These are phyloP conservation scores for Rhodotorula sp. DNA, from an alignment of 1,284 basidiomycete genomes.

Conservation along the genomic window DNA sequence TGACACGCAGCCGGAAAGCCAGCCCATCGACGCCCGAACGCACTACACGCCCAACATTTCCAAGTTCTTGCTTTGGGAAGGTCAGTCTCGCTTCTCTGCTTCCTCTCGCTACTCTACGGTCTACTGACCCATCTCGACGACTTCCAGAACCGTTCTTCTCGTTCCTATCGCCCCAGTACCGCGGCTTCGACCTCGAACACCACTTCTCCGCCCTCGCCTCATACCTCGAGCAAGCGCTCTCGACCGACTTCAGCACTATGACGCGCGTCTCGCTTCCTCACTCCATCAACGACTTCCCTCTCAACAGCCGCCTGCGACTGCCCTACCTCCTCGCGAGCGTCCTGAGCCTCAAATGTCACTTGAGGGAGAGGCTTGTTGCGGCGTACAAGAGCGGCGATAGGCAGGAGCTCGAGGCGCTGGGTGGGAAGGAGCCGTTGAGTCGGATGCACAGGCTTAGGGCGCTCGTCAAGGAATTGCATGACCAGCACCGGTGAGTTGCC, in stretches of 20 bases:
- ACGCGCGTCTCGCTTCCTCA: conserved; percentile 34
- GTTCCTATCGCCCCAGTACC: conserved; percentile 44
- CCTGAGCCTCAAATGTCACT: conserved; percentile 43
- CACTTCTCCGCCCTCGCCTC: conserved; percentile 40
- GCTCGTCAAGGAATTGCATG: conserved; percentile 43
- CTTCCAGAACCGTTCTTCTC: conserved; percentile 44
- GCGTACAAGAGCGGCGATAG: conserved; percentile 39
- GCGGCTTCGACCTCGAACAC: conserved; percentile 42
- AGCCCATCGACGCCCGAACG: conserved; percentile 40
- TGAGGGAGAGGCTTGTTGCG: conserved; percentile 40
- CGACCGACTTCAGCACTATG: conserved; percentile 32
- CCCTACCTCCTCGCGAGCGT: conserved; percentile 43
- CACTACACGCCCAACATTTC: conserved; percentile 47
- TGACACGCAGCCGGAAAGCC: conserved; percentile 43
- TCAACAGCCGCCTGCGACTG: conserved; percentile 39
- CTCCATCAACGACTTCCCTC: conserved; percentile 37
- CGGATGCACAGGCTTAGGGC: conserved; percentile 37
- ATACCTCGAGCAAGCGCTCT: conserved; percentile 42
- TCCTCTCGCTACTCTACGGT: background rate
- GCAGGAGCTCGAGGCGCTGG: conserved; percentile 38
- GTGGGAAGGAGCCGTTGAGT: conserved; percentile 27
- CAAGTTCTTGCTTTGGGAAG: conserved; percentile 50
- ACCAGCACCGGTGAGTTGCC: conserved; percentile 46
- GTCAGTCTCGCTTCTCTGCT: conserved; percentile 23
- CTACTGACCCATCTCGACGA: conserved; percentile 15